Evolutionary conservation across 139 green algal genomes (phyloP), one percentile per base, ranked within the genome.

Genomic region (Ettlia oleoabundans): DNA sequence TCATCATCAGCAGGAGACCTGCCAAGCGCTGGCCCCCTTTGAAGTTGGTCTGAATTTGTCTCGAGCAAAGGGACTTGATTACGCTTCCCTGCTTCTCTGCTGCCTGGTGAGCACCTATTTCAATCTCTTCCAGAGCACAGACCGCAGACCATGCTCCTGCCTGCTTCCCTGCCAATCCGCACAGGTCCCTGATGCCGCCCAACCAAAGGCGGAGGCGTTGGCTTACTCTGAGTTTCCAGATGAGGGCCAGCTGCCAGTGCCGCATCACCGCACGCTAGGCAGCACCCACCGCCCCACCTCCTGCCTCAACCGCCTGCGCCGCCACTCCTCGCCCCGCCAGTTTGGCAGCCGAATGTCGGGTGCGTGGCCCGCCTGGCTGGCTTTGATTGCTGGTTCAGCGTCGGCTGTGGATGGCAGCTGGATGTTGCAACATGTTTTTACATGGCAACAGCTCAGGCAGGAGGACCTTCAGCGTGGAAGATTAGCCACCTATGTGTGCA

Each of bases 141-240:
- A 58, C 47, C 47, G 47, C 47, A n/a, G n/a, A n/a, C 47, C 47
- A 10, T 58, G 47, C 47, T 15, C 15, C 18, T 10, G 30, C 0
- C 21, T 55, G 68, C 41, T 1, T 13, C 26, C 8, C 28, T 15
- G 2, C 40, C 41, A 5, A 21, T 8, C 53, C 7, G 21, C 22
- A 35, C 52, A 86, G 81, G 52, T 87, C 19, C 83, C 83, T 18
- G 62, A 64, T 30, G 76, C 80, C 4, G 51, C 64, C 2, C 42
- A 64, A 15, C n/a, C 51, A 33, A 28, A 66, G 22, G 83, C 83
- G 13, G 73, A 65, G 37, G 75, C 53, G 24, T 67, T 87, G 30
- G 83, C 83, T 9, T 87, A 62, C 58, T 30, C 35, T 10, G 83
- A 87, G 18, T 87, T 87, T 62, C 43, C 73, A 1, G 73, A 80